These are phyloP conservation scores for Pythium apleroticum DNA, from an alignment of 352 stramenopile genomes.

Conservation along the genomic window DNA sequence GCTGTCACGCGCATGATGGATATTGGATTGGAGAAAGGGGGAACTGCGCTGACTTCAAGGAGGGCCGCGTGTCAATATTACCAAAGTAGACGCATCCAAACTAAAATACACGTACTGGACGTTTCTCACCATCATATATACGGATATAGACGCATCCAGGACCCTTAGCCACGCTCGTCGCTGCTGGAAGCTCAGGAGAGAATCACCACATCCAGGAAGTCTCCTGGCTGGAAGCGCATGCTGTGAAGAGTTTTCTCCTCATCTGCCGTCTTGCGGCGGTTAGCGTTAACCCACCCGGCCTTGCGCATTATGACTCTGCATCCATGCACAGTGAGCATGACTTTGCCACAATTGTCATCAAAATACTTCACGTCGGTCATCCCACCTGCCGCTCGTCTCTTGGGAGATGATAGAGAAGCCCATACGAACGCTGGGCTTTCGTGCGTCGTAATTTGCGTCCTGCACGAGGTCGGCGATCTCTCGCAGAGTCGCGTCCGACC, in stretches of 20 bases:
- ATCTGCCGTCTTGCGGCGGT: conserved; percentile 45
- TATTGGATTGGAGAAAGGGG: not conserved
- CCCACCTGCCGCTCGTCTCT: conserved; percentile 49
- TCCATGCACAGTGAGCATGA: not conserved
- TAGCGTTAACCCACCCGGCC: conserved; percentile 58
- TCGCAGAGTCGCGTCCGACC: conserved; percentile 66
- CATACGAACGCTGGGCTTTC: conserved; percentile 52
- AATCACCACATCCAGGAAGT: conserved; percentile 60
- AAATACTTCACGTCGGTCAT: not conserved
- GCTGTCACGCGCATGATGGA: conserved; percentile 58
- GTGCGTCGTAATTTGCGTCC: conserved; percentile 55
- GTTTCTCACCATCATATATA: no score
- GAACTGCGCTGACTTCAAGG: conserved; percentile 3
- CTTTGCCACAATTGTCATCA: not conserved
- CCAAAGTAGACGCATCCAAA: no score
- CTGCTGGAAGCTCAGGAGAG: conserved; percentile 9
- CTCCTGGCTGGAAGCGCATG: conserved; percentile 62
- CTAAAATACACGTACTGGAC: no score
- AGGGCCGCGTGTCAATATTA: not conserved
- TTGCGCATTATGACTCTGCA: conserved; percentile 56
- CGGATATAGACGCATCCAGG: not conserved
- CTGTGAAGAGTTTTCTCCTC: conserved; percentile 66
- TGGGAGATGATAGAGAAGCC: conserved; percentile 62
- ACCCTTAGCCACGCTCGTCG: no score
- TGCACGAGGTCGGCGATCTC: conserved; percentile 74